Evolutionary conservation across 2,329 filamentous ascomycete genomes (phyloP), one percentile per base, ranked within the genome.

Genomic region (Penicillium hordei): DNA sequence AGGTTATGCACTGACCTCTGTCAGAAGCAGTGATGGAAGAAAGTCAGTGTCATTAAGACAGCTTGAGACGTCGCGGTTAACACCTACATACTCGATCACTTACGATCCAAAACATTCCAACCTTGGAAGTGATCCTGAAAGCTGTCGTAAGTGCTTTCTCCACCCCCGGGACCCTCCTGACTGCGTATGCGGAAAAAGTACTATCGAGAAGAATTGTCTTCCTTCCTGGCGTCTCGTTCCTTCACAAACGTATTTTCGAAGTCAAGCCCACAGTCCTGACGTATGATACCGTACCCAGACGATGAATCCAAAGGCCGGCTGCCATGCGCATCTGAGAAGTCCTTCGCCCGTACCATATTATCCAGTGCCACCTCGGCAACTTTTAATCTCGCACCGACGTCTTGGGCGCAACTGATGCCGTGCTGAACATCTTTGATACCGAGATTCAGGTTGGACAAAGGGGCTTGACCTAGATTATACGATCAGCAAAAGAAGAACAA

Each of bases 351-450:
- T 29, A 70, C 61, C 40, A 83, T 65, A 59, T 81, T 76, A 17
- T 67, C 70, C 29, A 82, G 63, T 5, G 75, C 79, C 25, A 79
- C 64, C 53, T 81, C 75, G 0, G 72, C 79, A 21, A 80, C 72
- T 45, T 75, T 68, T 17, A 83, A 60, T 19, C 61, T 71, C 23
- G 76, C 62, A 0, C 78, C 79, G 0, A 67, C 68, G 1, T 74
- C 70, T 48, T 70, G 68, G 1, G 80, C 82, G 29, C 76, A 73
- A 6, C 68, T 68, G 13, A 83, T 74, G 0, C 79, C 81, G 62
- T 82, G 79, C 0, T 77, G 75, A 0, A 83, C 81, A 61, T 84
- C 82, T 57, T 65, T 84, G 8, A 83, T 72, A 0, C 79, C 82
- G 4, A 84, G 68, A 23, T 77, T 75, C 3, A 84, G 57, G 38